Base-by-base conservation (phyloP, 495 filamentous ascomycete species). In the Annulohypoxylon moriforme region DNA sequence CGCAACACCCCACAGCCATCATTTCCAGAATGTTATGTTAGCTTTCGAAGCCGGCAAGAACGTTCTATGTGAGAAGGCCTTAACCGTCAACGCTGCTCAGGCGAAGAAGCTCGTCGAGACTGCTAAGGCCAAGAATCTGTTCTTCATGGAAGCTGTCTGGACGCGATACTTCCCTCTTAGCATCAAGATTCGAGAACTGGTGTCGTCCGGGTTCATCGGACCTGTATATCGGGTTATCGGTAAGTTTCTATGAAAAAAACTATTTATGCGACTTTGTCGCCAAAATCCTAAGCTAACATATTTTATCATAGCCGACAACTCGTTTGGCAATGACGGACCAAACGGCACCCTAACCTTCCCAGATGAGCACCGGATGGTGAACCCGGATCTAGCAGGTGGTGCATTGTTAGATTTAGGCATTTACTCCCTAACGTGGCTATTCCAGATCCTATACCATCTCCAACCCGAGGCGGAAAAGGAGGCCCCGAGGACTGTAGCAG, bases 61-160 rank as follows among this genome's bases (percentile, higher is more conserved):
- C 72, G 94, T 97, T 3, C 86, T 98, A 24, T 97, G 93, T 78
- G 96, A 98, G 79, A 98, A 98, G 83, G 88, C 94, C 0, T 91
- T 98, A 75, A 97, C 94, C 0, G 92, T 95, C 64, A 98, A 93
- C 76, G 94, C 93, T 9, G 84, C 88, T 11, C 94, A 98, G 82
- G 84, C 92, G 4, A 88, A 86, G 76, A 90, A 91, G 67, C 84
- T 98, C 14, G 86, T 90, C 58, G 88, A 92, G 57, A 90, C 87
- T 16, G 93, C 96, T 0, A 86, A 82, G 73, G 83, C 87, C 73
- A 97, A 96, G 86, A 88, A 89, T n/a, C 75, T 97, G 20, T 97
- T 98, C 82, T 79, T 98, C 38, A 97, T 97, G 93, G 95, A 98
- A 83, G 94, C 94, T 16, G 92, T 98, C 11, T 98, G 96, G 95